phyloP scores from a whole-genome alignment of 2,329 filamentous ascomycete genomes.

The Escovopsis sp. region DNA sequence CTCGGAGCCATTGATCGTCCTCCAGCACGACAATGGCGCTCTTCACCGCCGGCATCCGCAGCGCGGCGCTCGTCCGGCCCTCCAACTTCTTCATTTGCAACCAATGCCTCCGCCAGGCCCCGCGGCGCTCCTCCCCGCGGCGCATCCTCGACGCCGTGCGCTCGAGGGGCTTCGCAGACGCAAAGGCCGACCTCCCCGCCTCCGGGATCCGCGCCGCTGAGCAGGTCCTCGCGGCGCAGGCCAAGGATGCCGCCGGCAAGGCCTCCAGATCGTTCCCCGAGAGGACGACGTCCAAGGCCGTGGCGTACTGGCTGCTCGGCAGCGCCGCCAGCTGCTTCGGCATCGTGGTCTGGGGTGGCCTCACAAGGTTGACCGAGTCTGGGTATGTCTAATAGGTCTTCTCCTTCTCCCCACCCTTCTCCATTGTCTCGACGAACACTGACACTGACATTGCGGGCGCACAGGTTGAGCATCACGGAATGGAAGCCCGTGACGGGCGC shows the following conservation, averaged over 20 bases:
- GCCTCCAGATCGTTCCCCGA: conserved; percentile 36
- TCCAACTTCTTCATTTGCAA: conserved; percentile 30
- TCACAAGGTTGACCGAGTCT: conserved; percentile 90
- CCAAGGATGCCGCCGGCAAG: conserved; percentile 8
- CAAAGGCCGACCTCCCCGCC: conserved; percentile 10
- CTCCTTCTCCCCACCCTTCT: too few relatives aligned
- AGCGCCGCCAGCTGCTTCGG: conserved; percentile 92
- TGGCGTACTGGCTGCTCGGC: conserved; percentile 84
- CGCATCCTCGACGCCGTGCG: conserved; percentile 26
- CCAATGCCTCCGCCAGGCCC: conserved; percentile 29
- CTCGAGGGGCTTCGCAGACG: conserved; percentile 23
- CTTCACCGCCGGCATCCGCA: conserved; percentile 27
- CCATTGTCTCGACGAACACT: background rate
- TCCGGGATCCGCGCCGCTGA: conserved; percentile 5
- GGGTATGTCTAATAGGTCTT: conserved; percentile 51
- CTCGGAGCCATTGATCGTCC: conserved; percentile 6
- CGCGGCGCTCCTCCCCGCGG: conserved; percentile 16
- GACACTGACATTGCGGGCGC: conserved; percentile 1
- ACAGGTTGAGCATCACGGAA: conserved; percentile 95
- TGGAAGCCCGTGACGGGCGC: conserved; percentile 95
- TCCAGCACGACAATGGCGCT: conserved; percentile 23
- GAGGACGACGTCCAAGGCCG: conserved; percentile 56
- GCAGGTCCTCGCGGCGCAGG: conserved; percentile 10
- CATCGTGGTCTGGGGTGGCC: conserved; percentile 86
- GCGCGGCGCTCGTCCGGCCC: conserved; percentile 24